A percentile compares a stretch with the other conserved stretches of the same genome.
These are phyloP conservation scores for Astrephomene gubernaculifera DNA, from an alignment of 139 green algal genomes.

Conservation along the genomic window DNA sequence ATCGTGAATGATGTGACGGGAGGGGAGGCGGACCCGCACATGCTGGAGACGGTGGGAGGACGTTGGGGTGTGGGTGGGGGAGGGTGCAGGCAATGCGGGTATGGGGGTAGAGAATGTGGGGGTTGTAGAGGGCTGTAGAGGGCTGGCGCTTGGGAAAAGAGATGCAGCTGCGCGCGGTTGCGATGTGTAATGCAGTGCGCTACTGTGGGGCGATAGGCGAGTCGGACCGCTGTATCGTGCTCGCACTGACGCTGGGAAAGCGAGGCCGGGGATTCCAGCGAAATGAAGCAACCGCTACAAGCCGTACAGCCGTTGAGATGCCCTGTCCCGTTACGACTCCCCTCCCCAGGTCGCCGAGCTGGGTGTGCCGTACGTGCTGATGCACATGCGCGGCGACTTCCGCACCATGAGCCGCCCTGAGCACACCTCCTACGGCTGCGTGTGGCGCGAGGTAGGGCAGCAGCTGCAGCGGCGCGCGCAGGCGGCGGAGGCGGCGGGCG, in stretches of 20 bases:
- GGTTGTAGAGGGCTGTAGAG: no score
- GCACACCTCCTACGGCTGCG: slow-evolving; percentile 70
- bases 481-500: slow-evolving; percentile 74
- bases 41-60: slow-evolving; percentile 56
- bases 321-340: background rate
- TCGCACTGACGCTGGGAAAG: no score
- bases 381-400: slow-evolving; percentile 95
- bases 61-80: background rate
- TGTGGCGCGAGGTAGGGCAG: slow-evolving; percentile 72
- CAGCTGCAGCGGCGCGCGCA: slow-evolving; percentile 71
- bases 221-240: no score
- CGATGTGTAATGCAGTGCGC: no score
- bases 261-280: no score
- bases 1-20: slow-evolving; percentile 98
- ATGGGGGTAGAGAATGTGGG: no score
- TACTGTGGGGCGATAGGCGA: no score
- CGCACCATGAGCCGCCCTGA: slow-evolving; percentile 78
- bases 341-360: slow-evolving; percentile 75
- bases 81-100: background rate
- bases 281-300: no score
- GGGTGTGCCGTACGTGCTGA: slow-evolving; percentile 92
- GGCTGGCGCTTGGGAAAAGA: no score
- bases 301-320: no score
- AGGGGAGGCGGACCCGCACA: slow-evolving; percentile 81
- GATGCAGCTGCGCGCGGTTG: no score